These are phyloP conservation scores for Daldinia concentrica DNA, from an alignment of 495 filamentous ascomycete genomes.

Conservation along the genomic window DNA sequence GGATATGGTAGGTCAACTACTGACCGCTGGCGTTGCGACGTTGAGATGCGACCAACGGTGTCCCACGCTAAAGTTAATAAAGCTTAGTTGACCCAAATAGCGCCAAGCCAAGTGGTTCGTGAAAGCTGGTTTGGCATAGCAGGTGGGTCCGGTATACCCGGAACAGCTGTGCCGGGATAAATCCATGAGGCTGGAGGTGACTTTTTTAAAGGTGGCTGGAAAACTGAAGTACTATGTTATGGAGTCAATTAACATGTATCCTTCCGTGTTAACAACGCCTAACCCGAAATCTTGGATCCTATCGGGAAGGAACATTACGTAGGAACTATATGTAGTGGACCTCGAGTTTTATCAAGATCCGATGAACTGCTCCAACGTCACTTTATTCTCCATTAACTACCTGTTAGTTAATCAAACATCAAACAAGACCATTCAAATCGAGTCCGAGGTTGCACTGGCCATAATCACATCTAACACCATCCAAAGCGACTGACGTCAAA, in stretches of 20 bases:
- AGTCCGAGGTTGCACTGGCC: too few species aligned
- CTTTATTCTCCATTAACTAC: background rate
- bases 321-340: background rate
- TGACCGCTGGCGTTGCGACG: constrained; percentile 3
- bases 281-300: background rate
- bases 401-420: background rate
- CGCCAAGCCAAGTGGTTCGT: constrained; percentile 23
- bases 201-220: background rate
- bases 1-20: background rate
- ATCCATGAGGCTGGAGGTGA: background rate
- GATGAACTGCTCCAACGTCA: background rate
- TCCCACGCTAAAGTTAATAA: constrained; percentile 5
- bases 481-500: too few species aligned
- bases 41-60: background rate
- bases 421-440: too few species aligned
- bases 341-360: background rate
- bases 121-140: background rate
- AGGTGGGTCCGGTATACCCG: background rate
- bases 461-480: too few species aligned
- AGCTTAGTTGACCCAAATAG: constrained; percentile 25
- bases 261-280: too few species aligned
- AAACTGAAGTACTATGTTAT: too few species aligned
- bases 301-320: constrained; percentile 1
- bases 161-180: background rate
- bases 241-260: too few species aligned